Evolutionary conservation across 2,329 filamentous ascomycete species (phyloP).

Genomic region (Emmonsiellopsis sp.): DNA sequence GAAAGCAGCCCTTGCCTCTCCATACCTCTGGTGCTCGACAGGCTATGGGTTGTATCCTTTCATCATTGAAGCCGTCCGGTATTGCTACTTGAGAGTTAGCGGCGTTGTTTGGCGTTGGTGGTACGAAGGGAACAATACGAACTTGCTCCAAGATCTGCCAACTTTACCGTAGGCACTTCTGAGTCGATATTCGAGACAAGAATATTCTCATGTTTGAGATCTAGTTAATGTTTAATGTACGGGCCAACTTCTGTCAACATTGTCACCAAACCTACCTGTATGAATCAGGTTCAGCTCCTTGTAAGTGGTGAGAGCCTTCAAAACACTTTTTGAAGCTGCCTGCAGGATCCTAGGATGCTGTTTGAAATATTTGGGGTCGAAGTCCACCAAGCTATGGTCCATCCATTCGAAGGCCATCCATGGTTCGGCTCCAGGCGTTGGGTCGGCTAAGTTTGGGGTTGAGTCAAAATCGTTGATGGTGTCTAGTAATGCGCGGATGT

Average conservation of each 20-base stretch:
- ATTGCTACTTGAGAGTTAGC: slow-evolving; percentile 2
- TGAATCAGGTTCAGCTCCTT: slow-evolving; percentile 8
- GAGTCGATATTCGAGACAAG: slow-evolving; percentile 9
- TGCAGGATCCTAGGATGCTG: slow-evolving; percentile 7
- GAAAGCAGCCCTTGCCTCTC: slow-evolving; percentile 6
- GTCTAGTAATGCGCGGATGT: background rate
- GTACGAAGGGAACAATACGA: background rate
- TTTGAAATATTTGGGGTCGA: slow-evolving; percentile 5
- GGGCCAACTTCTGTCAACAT: background rate
- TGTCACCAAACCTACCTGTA: slow-evolving; percentile 4
- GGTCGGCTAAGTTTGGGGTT: background rate
- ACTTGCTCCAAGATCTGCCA: slow-evolving; percentile 9
- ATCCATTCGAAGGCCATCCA: slow-evolving; percentile 3
- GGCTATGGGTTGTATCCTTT: slow-evolving; percentile 4
- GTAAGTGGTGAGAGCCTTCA: slow-evolving; percentile 6
- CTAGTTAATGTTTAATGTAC: slow-evolving; percentile 2
- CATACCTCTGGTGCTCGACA: slow-evolving; percentile 8
- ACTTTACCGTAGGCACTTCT: slow-evolving; percentile 3
- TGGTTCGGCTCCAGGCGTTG: background rate
- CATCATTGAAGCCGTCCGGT: slow-evolving; percentile 5
- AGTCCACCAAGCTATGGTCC: slow-evolving; percentile 4
- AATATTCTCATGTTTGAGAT: slow-evolving; percentile 9
- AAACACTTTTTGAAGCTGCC: slow-evolving; percentile 3
- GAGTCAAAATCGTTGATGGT: slow-evolving; percentile 4
- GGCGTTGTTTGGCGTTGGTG: background rate